Evolutionary conservation across 1,284 basidiomycete genomes (phyloP).

Genomic region (Pseudozyma tsukubaensis): DNA sequence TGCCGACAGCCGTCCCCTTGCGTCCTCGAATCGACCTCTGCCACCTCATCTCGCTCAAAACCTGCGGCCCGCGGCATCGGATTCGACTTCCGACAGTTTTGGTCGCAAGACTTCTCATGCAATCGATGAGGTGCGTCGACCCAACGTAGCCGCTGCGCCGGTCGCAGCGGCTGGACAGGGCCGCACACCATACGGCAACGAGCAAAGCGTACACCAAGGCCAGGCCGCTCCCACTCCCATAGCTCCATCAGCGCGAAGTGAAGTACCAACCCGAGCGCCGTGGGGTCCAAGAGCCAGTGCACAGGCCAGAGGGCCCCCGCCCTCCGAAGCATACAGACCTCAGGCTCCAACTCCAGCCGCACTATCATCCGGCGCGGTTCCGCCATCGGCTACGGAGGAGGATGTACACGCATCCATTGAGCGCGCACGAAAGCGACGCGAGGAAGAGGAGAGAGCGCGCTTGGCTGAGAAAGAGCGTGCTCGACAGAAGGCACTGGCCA

Average conservation of each 20-base stretch:
- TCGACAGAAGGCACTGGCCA: conserved; percentile 58
- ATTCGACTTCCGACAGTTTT: conserved; percentile 3
- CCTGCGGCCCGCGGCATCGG: conserved; percentile 24
- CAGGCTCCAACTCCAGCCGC: conserved; percentile 1
- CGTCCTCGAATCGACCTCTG: conserved; percentile 27
- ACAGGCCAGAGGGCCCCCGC: conserved; percentile 8
- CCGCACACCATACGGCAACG: not conserved
- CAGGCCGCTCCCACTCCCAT: conserved; percentile 2
- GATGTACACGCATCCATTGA: conserved; percentile 65
- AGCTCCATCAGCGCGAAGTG: conserved; percentile 5
- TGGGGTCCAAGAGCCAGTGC: conserved; percentile 37
- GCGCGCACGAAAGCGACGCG: conserved; percentile 62
- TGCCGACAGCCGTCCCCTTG: conserved; percentile 19
- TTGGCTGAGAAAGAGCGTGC: conserved; percentile 62
- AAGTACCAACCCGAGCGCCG: conserved; percentile 16
- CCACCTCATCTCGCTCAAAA: conserved; percentile 55
- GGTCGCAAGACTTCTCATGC: conserved; percentile 37
- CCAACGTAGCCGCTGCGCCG: conserved; percentile 5
- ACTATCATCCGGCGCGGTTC: not conserved
- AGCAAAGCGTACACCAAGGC: conserved; percentile 6
- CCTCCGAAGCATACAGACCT: conserved; percentile 1
- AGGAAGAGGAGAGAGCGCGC: conserved; percentile 62
- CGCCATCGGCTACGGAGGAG: conserved; percentile 24
- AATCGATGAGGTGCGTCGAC: conserved; percentile 24
- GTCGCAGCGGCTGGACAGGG: not conserved